Conservation (phyloP, 2,329 filamentous ascomycete genomes). For the Triangularia verruculosa region DNA sequence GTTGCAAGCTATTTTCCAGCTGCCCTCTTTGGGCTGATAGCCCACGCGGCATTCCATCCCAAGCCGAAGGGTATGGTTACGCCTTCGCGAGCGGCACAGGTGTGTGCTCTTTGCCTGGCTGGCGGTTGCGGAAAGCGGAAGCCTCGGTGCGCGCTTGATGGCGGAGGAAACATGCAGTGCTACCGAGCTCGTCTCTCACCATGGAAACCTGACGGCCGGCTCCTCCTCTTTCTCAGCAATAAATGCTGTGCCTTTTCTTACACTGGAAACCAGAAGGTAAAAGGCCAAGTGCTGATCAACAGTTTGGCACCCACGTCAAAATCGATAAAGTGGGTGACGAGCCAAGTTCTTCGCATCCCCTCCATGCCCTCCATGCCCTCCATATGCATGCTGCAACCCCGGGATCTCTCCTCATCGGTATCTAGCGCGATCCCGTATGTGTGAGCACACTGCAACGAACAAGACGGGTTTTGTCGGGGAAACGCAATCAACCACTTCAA, state of each 20-base stretch:
- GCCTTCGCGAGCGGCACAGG: neutral
- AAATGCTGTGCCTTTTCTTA: neutral
- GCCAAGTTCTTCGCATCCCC: neutral
- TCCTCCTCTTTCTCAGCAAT: neutral
- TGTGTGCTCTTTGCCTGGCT: neutral
- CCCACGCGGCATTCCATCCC: neutral
- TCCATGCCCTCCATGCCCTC: constrained; percentile 1
- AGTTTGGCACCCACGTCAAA: neutral
- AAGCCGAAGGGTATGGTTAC: neutral
- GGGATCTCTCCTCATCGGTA: constrained; percentile 8
- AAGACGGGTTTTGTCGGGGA: constrained; percentile 9
- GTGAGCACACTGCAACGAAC: constrained; percentile 2
- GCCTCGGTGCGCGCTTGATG: neutral
- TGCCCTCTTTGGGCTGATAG: neutral
- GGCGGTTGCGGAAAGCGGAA: neutral
- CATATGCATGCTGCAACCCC: constrained; percentile 1
- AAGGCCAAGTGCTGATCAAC: neutral
- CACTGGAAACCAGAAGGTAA: neutral
- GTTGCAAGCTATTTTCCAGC: neutral
- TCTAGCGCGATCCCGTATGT: constrained; percentile 14
- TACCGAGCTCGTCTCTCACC: neutral
- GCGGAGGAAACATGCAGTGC: neutral
- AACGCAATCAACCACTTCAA: neutral
- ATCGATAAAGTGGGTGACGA: neutral
- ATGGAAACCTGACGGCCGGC: neutral